Conservation (phyloP, 768 basidiomycete genomes). For the Lactifluus echinatus region DNA sequence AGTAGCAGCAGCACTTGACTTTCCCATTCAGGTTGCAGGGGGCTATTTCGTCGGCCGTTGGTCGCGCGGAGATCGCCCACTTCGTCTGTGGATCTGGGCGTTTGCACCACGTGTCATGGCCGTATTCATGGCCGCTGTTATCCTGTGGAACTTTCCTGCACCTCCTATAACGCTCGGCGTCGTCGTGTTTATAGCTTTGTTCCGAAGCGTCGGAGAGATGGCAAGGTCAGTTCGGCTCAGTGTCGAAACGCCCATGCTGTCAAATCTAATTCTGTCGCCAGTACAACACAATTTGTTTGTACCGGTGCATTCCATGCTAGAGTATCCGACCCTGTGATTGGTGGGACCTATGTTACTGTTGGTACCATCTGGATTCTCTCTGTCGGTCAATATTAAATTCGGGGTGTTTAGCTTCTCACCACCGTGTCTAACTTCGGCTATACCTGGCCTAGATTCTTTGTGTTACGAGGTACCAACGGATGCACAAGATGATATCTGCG, state of each 20-base stretch:
- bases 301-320: slow-evolving; percentile 96
- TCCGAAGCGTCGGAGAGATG: slow-evolving; percentile 79
- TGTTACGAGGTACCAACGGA: slow-evolving; percentile 65
- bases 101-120: slow-evolving; percentile 83
- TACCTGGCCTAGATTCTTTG: slow-evolving; percentile 97
- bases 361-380: slow-evolving; percentile 22
- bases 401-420: slow-evolving; percentile 65
- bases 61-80: slow-evolving; percentile 70
- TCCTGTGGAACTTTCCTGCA: slow-evolving; percentile 79
- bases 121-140: slow-evolving; percentile 59
- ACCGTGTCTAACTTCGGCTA: slow-evolving; percentile 95
- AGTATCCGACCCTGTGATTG: slow-evolving; percentile 92
- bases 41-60: slow-evolving; percentile 92
- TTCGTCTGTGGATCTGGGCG: slow-evolving; percentile 86
- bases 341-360: slow-evolving; percentile 99
- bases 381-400: not conserved
- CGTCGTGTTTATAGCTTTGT: slow-evolving; percentile 69
- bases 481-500: not conserved
- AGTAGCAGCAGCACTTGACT: slow-evolving; percentile 92
- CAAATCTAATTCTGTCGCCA: slow-evolving; percentile 25
- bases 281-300: slow-evolving; percentile 95
- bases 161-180: slow-evolving; percentile 67
- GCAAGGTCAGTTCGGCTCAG: slow-evolving; percentile 61
- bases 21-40: slow-evolving; percentile 91
- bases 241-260: not conserved